Evolutionary conservation across 1,139 yeast species (phyloP), one percentile per base, ranked within the genome.

Genomic region (Nakaseomyces kungkrabaensis): DNA sequence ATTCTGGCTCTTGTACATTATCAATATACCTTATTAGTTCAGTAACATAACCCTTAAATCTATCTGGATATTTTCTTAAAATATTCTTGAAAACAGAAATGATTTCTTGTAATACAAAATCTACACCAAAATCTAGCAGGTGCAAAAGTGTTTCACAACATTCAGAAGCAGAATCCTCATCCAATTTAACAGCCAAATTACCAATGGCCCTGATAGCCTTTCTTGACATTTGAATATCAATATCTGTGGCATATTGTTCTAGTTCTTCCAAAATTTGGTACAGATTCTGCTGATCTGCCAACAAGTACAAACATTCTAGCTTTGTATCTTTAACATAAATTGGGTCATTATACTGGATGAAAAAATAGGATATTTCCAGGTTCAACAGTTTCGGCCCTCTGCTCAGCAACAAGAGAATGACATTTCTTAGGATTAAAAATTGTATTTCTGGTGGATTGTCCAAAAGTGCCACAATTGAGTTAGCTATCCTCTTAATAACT

Each of bases 171-270:
- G 80, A 72, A 0, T 76, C 72, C 47, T 70, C 77, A 48, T 74
- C 81, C 27, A 88, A 69, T 59, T 87, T 88, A 33, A 89, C 81
- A 0, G 96, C 95, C 37, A 92, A 71, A 59, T 88, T 86, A 2
- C 97, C 97, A 56, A 92, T 82, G 0, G 96, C 96, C 51, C 96
- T 71, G 3, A 90, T 82, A 0, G 97, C 88, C 59, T 88, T 87
- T 50, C 95, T 72, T 1, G 94, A 87, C 81, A 87, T 85, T 50
- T 86, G 84, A 8, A 83, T 78, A 63, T 88, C 96, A 33, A 87
- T 83, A 58, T 87, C 95, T 0, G 90, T 78, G 4, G 95, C 94
- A 64, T 89, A 88, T 59, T 86, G 95, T 56, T 82, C 85, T 44
- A 90, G 68, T 62, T 90, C 97, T 27, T 79, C 71, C 45, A 89